Evolutionary conservation across 176 grass and related monocot genomes (phyloP), one percentile per base, ranked within the genome.

Genomic region (Olyra latifolia): DNA sequence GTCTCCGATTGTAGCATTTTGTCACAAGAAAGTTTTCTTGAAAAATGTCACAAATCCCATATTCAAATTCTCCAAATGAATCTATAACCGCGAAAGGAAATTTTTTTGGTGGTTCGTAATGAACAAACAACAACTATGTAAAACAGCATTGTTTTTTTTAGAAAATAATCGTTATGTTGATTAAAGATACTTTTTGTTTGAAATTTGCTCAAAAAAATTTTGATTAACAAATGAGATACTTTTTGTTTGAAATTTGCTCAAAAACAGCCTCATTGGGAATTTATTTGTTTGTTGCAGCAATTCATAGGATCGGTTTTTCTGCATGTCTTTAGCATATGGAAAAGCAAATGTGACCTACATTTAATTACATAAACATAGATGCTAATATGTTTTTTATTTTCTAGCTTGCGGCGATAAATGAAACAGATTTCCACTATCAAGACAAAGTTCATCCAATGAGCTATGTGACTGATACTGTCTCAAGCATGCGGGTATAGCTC

Each of bases 401-500:
- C 62, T 80, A 97, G 94, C 87, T 97, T 85, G 85, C 40, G 38
- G 85, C 85, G 14, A 90, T 95, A 71, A 87, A 80, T 75, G 88
- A 95, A 83, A 93, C 24, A 3, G 81, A 86, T 54, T 93, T 98
- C 79, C 88, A 98, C 78, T 98, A 95, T 84, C 90, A 86, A 80
- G 95, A 98, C 82, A 98, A 95, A 89, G 78, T 64, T 22, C 74
- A 71, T 75, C 95, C 95, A 66, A 69, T 88, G 74, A 66, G 47
- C 74, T 98, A 93, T 82, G 92, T 88, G 64, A 80, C 76, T n/a
- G 44, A 25, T 76, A 87, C 79, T 58, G 87, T 89, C 71, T 86
- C 83, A 83, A 78, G 65, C 64, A 98, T 98, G 92, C 88, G 84
- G 86, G 95, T 98, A 89, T 69, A 76, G 48, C 78, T 85, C 53